Conservation (phyloP, 2,329 filamentous ascomycete species). For the Trichoderma lentiforme region DNA sequence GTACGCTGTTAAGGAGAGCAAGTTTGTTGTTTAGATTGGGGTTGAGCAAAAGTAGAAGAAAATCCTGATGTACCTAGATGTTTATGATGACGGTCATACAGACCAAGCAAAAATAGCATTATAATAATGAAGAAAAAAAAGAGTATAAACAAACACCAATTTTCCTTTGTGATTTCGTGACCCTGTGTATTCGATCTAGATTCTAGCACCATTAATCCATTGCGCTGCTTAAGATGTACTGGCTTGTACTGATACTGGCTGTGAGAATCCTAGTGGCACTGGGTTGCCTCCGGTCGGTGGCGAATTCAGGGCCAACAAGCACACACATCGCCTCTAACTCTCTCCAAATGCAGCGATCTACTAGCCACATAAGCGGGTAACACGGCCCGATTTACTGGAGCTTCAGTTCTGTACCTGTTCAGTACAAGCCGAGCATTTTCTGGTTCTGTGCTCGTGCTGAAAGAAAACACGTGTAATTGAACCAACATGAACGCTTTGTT, state of each 20-base stretch:
- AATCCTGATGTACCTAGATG: background rate
- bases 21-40: conserved; percentile 40
- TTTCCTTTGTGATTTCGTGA: background rate
- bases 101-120: background rate
- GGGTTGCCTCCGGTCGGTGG: conserved; percentile 10
- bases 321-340: background rate
- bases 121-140: background rate
- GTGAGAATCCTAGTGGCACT: background rate
- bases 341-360: background rate
- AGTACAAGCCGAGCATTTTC: background rate
- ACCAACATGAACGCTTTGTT: background rate
- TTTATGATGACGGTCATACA: background rate
- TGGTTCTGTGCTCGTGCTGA: background rate
- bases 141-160: background rate
- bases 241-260: background rate
- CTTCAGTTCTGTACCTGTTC: background rate
- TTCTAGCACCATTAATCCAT: background rate
- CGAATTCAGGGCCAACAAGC: background rate
- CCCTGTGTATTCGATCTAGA: background rate
- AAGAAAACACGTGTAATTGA: background rate
- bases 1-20: conserved; percentile 63
- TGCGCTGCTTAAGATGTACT: background rate
- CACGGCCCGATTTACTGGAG: background rate
- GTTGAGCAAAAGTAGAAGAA: background rate
- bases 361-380: background rate